These are phyloP conservation scores for Erucastrum elatum DNA, from an alignment of 345 rosid genomes.

Conservation along the genomic window DNA sequence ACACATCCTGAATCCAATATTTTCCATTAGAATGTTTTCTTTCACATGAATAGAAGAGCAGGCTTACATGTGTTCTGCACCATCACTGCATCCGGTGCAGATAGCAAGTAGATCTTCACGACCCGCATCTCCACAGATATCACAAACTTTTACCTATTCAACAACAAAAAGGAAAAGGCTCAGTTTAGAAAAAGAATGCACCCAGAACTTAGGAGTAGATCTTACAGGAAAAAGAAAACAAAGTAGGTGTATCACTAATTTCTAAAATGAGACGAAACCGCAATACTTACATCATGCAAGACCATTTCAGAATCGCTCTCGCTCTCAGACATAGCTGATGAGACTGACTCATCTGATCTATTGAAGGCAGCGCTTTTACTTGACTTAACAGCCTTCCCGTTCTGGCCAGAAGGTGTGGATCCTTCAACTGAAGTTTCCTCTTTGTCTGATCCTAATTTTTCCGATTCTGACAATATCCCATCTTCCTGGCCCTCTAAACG, in stretches of 20 bases:
- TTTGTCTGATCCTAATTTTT: conserved; percentile 42
- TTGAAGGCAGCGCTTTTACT: conserved; percentile 40
- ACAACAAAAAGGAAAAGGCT: conserved; percentile 10
- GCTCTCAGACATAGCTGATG: conserved; percentile 51
- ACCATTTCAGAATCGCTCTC: conserved; percentile 73
- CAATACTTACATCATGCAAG: conserved; percentile 86
- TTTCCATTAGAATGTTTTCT: conserved; percentile 26
- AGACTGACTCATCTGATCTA: conserved; percentile 43
- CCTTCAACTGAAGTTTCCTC: conserved; percentile 38
- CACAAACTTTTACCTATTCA: conserved; percentile 97
- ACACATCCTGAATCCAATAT: conserved; percentile 7
- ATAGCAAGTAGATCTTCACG: conserved; percentile 95
- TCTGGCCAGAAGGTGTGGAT: conserved; percentile 37
- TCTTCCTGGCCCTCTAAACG: conserved; percentile 61
- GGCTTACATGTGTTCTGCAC: conserved; percentile 99
- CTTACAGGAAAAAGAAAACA: background rate
- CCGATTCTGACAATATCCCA: conserved; percentile 49
- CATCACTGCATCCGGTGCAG: conserved; percentile 90
- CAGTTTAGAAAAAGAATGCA: background rate
- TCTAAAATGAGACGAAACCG: conserved; percentile 12
- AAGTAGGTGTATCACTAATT: background rate
- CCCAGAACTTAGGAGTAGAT: background rate
- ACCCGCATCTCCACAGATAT: conserved; percentile 99
- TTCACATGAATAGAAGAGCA: conserved; percentile 17
- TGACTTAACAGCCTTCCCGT: conserved; percentile 45